Percentiles rank a stretch among this genome's conserved stretches.
phyloP scores from a whole-genome alignment of 2,329 filamentous ascomycete genomes.

The Gnomoniopsis sp. region DNA sequence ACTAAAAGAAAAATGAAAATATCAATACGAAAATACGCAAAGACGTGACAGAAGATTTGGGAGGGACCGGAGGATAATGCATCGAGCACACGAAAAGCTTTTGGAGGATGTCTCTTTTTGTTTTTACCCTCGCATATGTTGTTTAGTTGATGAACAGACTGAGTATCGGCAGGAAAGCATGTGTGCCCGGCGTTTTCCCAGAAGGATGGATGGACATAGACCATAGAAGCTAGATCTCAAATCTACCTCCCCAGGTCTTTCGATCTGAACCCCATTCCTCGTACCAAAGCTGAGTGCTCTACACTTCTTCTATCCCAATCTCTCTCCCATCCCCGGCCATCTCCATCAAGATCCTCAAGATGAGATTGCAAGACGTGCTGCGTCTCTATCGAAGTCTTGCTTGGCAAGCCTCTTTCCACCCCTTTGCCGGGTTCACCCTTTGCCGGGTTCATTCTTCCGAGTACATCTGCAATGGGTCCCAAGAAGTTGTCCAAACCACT shows the following conservation, averaged over 20 bases:
- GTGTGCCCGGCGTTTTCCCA: constrained; percentile 7
- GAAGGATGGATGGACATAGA: constrained; percentile 7
- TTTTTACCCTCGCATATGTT: not conserved
- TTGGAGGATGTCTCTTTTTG: constrained; percentile 2
- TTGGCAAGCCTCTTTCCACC: too few species aligned
- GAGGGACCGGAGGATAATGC: not conserved
- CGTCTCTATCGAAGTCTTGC: too few species aligned
- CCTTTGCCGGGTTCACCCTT: too few species aligned
- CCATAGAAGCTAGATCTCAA: constrained; percentile 14
- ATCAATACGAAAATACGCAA: not conserved
- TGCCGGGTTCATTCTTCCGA: too few species aligned
- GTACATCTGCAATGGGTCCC: too few species aligned
- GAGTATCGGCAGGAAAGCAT: constrained; percentile 1
- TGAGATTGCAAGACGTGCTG: too few species aligned
- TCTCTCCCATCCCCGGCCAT: too few species aligned
- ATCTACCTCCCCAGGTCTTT: constrained; percentile 9
- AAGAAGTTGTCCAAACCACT: too few species aligned
- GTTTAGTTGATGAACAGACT: not conserved
- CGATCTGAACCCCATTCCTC: not conserved
- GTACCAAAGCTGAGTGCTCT: constrained; percentile 2
- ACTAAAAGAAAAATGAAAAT: not conserved
- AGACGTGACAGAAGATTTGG: too few species aligned
- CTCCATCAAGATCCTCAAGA: not conserved
- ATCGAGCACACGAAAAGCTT: not conserved
- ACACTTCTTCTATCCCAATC: not conserved